phyloP scores from a whole-genome alignment of 2,329 filamentous ascomycete species.

The Xylaria sp. region DNA sequence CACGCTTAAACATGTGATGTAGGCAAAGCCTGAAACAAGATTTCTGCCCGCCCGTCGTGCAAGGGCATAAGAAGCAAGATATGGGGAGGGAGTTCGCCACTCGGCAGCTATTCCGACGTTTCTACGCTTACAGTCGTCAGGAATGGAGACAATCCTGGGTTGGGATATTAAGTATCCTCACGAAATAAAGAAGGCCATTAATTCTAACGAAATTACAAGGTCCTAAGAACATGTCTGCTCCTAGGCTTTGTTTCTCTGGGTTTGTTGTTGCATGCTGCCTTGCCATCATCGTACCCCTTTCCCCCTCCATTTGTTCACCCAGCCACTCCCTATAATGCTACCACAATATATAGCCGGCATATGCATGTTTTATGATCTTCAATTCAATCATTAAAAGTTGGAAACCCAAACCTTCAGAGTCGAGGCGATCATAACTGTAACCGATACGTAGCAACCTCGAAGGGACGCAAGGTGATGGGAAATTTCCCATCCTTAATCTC shows the following conservation, averaged over 20 bases:
- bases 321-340: background rate
- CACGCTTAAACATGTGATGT: background rate
- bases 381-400: background rate
- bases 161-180: background rate
- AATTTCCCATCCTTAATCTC: slow-evolving; percentile 63
- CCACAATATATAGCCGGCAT: background rate
- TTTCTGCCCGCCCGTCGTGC: background rate
- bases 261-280: background rate
- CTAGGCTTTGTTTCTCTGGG: background rate
- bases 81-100: background rate
- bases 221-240: background rate
- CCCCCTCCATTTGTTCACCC: background rate
- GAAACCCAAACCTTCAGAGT: slow-evolving; percentile 8
- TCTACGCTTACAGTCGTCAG: background rate
- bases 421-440: slow-evolving; percentile 60
- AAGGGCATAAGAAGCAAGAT: background rate
- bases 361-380: background rate
- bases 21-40: background rate
- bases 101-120: background rate
- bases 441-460: slow-evolving; percentile 86
- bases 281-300: background rate
- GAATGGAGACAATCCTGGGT: background rate
- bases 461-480: slow-evolving; percentile 75
- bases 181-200: slow-evolving; percentile 3
- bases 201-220: background rate